These are phyloP conservation scores for Aleurites moluccanus DNA, from an alignment of 441 rosid species.

Conservation along the genomic window DNA sequence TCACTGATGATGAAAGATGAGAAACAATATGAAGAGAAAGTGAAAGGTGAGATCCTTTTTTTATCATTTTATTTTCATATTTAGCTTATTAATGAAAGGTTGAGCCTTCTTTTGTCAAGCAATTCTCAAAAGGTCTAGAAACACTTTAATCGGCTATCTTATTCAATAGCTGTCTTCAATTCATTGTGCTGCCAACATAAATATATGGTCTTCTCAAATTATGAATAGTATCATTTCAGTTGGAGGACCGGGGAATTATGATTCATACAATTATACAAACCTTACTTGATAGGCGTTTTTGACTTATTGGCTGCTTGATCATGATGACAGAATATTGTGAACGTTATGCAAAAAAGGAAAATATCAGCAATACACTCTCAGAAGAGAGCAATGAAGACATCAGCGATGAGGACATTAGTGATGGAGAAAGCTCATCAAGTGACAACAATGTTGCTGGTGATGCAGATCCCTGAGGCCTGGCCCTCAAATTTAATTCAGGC, in stretches of 20 bases:
- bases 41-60: slow-evolving; percentile 39
- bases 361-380: slow-evolving; percentile 26
- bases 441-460: slow-evolving; percentile 45
- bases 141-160: background rate
- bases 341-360: slow-evolving; percentile 48
- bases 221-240: background rate
- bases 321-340: slow-evolving; percentile 45
- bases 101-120: background rate
- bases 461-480: slow-evolving; percentile 37
- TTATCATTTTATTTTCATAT: background rate
- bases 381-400: slow-evolving; percentile 36
- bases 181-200: background rate
- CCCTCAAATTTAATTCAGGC: slow-evolving; percentile 4
- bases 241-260: background rate
- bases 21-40: slow-evolving; percentile 48
- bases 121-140: background rate
- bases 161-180: background rate
- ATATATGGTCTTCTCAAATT: background rate
- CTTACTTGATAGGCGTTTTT: background rate
- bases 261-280: background rate
- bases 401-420: slow-evolving; percentile 39
- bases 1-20: slow-evolving; percentile 56
- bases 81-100: background rate
- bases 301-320: slow-evolving; percentile 8
- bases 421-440: slow-evolving; percentile 37